A percentile compares a stretch with the other conserved stretches of the same genome.
phyloP scores from a whole-genome alignment of 2,329 filamentous ascomycete genomes.

The Colletotrichum sp. region DNA sequence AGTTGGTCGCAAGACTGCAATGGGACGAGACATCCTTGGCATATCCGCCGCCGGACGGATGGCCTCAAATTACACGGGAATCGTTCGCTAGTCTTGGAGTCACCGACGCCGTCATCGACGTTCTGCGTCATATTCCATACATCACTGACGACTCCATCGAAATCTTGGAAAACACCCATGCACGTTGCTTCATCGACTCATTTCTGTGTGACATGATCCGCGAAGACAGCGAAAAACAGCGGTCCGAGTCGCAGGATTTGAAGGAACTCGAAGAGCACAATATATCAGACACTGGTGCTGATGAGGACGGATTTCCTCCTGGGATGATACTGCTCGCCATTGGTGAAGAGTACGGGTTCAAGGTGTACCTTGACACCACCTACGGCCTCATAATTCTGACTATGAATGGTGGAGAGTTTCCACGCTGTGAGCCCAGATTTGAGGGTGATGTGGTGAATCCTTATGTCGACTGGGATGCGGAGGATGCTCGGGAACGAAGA shows the following conservation, averaged over 20 bases:
- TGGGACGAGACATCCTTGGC: background rate
- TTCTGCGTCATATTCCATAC: background rate
- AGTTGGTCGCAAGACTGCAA: background rate
- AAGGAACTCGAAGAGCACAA: background rate
- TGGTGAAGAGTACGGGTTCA: background rate
- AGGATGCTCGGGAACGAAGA: background rate
- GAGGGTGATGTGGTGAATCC: background rate
- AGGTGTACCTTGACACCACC: background rate
- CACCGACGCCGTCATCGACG: background rate
- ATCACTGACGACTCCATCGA: background rate
- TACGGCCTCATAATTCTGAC: background rate
- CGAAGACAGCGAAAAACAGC: too few relatives aligned
- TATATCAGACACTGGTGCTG: background rate
- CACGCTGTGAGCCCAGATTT: background rate
- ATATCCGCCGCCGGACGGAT: background rate
- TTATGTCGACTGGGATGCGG: background rate
- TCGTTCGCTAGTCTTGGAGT: background rate
- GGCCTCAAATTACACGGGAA: background rate
- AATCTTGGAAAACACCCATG: background rate
- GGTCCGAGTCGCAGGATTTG: too few relatives aligned
- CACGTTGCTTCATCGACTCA: too few relatives aligned
- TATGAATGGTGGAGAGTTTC: background rate
- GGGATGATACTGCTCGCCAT: background rate
- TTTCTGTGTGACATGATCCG: too few relatives aligned
- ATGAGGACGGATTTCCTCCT: background rate